Conservation (phyloP, 306 rosid genomes). For the Citrullus mucosospermus region DNA sequence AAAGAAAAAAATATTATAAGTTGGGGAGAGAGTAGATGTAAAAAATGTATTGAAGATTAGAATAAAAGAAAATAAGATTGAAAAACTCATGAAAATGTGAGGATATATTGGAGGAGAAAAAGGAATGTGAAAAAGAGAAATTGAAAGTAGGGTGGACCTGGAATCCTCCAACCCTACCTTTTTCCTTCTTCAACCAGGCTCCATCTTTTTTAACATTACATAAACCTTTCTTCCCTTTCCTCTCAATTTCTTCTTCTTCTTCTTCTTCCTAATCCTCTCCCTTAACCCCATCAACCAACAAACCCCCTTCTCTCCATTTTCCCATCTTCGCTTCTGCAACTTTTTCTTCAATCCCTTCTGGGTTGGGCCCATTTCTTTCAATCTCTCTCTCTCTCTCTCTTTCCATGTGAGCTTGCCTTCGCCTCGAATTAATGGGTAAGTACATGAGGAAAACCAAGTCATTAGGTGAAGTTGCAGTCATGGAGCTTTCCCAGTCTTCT, state of each 20-base stretch:
- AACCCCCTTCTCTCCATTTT: background rate
- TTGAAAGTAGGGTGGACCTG: constrained; percentile 14
- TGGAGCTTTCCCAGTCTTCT: constrained; percentile 54
- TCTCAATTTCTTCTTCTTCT: background rate
- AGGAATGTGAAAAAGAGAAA: background rate
- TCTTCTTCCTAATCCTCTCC: background rate
- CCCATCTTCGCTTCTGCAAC: background rate
- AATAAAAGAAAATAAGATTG: too few species aligned
- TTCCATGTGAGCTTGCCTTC: constrained; percentile 11
- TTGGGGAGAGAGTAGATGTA: too few species aligned
- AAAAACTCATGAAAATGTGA: background rate
- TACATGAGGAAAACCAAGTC: constrained; percentile 79
- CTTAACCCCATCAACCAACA: background rate
- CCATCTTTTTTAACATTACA: constrained; percentile 8
- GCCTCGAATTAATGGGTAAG: constrained; percentile 47
- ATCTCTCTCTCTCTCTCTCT: constrained; percentile 10
- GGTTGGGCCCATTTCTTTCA: background rate
- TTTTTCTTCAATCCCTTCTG: background rate
- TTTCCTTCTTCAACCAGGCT: background rate
- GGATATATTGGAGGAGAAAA: background rate
- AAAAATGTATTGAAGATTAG: too few species aligned
- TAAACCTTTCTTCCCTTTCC: background rate
- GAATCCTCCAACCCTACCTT: constrained; percentile 15
- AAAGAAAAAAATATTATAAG: too few species aligned
- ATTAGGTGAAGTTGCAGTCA: constrained; percentile 34